A percentile compares a stretch with the other conserved stretches of the same genome.
Evolutionary conservation across 371 early-diverging fungal species (phyloP).

Genomic region (Coemansia sp.): DNA sequence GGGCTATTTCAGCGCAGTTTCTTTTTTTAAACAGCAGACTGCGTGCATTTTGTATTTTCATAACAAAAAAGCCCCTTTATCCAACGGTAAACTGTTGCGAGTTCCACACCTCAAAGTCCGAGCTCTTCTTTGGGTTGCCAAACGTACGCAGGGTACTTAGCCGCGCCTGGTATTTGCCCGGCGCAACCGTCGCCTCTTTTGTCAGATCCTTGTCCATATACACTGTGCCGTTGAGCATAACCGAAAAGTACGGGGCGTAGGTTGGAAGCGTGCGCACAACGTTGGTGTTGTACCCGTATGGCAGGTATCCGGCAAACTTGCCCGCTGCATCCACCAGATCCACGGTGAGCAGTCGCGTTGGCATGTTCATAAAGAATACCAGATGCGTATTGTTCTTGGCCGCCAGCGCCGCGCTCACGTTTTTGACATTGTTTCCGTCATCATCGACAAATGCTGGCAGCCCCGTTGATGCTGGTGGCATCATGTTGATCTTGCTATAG

Average conservation of each 20-base stretch:
- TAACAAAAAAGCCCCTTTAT: no score
- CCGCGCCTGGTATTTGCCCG: conserved; percentile 23
- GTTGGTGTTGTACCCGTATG: conserved; percentile 10
- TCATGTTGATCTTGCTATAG: conserved; percentile 5
- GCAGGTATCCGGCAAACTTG: not conserved
- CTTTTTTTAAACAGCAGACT: no score
- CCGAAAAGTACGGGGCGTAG: not conserved
- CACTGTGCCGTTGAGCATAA: conserved; percentile 5
- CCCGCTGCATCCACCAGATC: not conserved
- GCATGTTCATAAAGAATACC: not conserved
- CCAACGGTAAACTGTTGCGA: conserved; percentile 10
- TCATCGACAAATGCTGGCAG: conserved; percentile 9
- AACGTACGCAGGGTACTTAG: conserved; percentile 18
- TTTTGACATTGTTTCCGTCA: not conserved
- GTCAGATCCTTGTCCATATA: conserved; percentile 9
- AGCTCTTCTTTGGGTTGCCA: conserved; percentile 10
- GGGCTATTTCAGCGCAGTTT: no score
- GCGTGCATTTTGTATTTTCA: no score
- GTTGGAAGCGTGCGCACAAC: conserved; percentile 11
- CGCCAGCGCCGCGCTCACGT: not conserved
- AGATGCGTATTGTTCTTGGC: not conserved
- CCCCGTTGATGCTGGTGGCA: not conserved
- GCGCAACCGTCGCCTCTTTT: not conserved
- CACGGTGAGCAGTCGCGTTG: not conserved
- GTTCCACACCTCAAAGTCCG: conserved; percentile 33